These are phyloP conservation scores for Fusarium sambucinum DNA, from an alignment of 2,329 filamentous ascomycete genomes.

Conservation along the genomic window DNA sequence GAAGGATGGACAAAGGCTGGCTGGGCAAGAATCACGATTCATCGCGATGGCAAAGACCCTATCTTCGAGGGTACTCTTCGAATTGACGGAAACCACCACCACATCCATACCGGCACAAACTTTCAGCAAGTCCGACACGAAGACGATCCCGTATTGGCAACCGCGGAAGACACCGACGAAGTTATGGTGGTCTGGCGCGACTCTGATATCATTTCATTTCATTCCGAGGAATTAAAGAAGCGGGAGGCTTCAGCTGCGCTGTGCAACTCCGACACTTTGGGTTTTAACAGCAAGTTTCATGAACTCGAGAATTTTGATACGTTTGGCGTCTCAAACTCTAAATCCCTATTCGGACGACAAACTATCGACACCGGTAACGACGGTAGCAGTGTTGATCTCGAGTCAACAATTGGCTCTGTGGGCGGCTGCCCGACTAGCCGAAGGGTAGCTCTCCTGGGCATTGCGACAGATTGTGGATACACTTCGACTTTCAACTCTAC, in stretches of 20 bases:
- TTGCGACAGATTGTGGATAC: constrained; percentile 95
- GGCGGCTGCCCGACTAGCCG: constrained; percentile 89
- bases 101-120: constrained; percentile 80
- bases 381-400: constrained; percentile 78
- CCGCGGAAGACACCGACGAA: constrained; percentile 67
- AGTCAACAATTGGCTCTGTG: constrained; percentile 81
- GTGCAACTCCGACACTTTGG: constrained; percentile 81
- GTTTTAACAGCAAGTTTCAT: constrained; percentile 78
- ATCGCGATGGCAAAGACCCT: constrained; percentile 79
- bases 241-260: constrained; percentile 63
- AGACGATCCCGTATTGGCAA: constrained; percentile 75
- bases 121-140: constrained; percentile 79
- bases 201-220: constrained; percentile 75
- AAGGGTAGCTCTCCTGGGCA: constrained; percentile 89
- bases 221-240: constrained; percentile 73
- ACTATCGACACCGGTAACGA: constrained; percentile 79
- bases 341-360: constrained; percentile 78
- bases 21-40: constrained; percentile 86
- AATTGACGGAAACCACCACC: constrained; percentile 84
- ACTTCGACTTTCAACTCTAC: constrained; percentile 76
- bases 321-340: constrained; percentile 72
- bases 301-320: constrained; percentile 64
- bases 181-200: constrained; percentile 94
- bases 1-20: constrained; percentile 82
- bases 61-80: constrained; percentile 93